Conservation (phyloP, 805 yeast species). For the Starmera caribaea region DNA sequence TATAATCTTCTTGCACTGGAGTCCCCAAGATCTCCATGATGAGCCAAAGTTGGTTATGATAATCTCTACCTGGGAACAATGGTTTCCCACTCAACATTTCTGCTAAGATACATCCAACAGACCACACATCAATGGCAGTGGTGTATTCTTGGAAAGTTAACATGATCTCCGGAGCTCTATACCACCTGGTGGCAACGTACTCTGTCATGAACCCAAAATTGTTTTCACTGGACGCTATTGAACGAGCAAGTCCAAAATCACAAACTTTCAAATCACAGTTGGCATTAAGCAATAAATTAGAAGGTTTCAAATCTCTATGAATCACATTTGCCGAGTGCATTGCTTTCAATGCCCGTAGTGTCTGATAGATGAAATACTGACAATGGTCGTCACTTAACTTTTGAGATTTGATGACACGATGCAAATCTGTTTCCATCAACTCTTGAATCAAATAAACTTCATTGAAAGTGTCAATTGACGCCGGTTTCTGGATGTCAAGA, state of each 20-base stretch:
- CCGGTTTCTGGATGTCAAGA: slow-evolving; percentile 57
- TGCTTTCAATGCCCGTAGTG: slow-evolving; percentile 58
- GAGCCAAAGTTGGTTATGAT: slow-evolving; percentile 54
- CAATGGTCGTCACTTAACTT: slow-evolving; percentile 55
- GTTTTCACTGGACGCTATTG: slow-evolving; percentile 37
- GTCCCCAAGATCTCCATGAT: slow-evolving; percentile 66
- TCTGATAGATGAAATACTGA: slow-evolving; percentile 62
- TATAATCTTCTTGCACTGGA: slow-evolving; percentile 64
- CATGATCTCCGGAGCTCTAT: slow-evolving; percentile 81
- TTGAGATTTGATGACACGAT: slow-evolving; percentile 49
- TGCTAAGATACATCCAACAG: slow-evolving; percentile 70
- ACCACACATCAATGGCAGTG: slow-evolving; percentile 73
- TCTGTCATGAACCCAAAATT: slow-evolving; percentile 56
- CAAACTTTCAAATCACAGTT: slow-evolving; percentile 71
- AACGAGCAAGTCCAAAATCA: slow-evolving; percentile 69
- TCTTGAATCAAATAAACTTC: slow-evolving; percentile 75
- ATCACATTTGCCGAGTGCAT: slow-evolving; percentile 67
- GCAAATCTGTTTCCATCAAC: slow-evolving; percentile 67
- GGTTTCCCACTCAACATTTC: slow-evolving; percentile 55
- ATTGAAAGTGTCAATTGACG: slow-evolving; percentile 44
- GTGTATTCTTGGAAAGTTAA: slow-evolving; percentile 62
- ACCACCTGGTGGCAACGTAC: slow-evolving; percentile 82
- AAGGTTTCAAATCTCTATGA: slow-evolving; percentile 72
- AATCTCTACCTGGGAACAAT: slow-evolving; percentile 68
- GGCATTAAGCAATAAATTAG: slow-evolving; percentile 55